These are phyloP conservation scores for Penicillium palitans DNA, from an alignment of 2,329 filamentous ascomycete genomes.

Conservation along the genomic window DNA sequence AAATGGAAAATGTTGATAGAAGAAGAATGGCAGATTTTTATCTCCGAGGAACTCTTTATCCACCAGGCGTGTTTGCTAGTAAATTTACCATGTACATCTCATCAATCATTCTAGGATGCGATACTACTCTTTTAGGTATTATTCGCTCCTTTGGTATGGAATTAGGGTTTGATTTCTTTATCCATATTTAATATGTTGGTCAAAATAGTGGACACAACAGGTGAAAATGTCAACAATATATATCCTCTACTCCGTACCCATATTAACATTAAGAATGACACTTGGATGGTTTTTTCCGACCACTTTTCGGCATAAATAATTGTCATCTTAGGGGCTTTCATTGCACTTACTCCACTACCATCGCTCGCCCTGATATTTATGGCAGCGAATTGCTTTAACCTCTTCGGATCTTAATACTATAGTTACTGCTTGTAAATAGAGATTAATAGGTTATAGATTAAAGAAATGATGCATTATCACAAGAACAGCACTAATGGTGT, in stretches of 20 bases:
- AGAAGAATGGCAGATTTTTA: background rate
- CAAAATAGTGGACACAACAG: background rate
- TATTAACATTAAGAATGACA: background rate
- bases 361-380: background rate
- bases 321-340: background rate
- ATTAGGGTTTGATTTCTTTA: background rate
- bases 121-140: no score
- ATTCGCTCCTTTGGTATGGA: no score
- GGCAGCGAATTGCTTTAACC: background rate
- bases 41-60: background rate
- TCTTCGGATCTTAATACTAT: background rate
- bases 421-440: background rate
- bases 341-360: rapidly evolving
- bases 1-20: background rate
- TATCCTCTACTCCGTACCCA: background rate
- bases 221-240: background rate
- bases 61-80: background rate
- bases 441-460: background rate
- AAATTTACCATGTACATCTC: background rate
- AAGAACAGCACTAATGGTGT: slow-evolving; percentile 8
- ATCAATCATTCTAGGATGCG: background rate
- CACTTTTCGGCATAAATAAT: no score
- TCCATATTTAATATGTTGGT: background rate
- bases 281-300: background rate
- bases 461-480: rapidly evolving